Evolutionary conservation across 2,329 filamentous ascomycete species (phyloP), one percentile per base, ranked within the genome.

Genomic region (Hymenoscyphus occultus): DNA sequence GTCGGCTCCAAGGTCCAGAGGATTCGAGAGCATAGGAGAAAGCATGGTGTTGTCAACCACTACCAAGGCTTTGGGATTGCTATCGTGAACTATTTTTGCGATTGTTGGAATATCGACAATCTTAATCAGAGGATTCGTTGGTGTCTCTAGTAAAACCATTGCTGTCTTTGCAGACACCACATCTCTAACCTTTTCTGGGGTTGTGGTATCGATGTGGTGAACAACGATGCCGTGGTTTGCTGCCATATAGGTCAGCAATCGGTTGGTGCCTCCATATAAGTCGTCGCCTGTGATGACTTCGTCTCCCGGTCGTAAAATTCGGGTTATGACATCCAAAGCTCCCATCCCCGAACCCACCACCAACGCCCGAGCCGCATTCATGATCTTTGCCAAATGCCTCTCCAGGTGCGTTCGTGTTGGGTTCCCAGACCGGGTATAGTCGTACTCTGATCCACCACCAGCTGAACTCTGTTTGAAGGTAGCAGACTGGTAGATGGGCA

Each of bases 1-100:
- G 74, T 99, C 95, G 16, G 94, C 93, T 64, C 96, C 95, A 35
- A 98, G 84, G 67, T 98, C 94, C 19, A 99, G 86, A 5, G 95
- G 95, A 79, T 97, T 98, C 74, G 89, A 89, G 7, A 99, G 87
- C 82, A 97, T 89, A 12, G 95, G 95, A 1, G 93, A 97, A 70
- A 99, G 88, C 95, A 99, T 99, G 65, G 95, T 99, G 81, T 99
- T 99, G 79, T 99, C 95, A 32, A 98, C 95, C 1, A 93, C 88
- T 16, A 99, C 93, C 51, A 98, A 81, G 32, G 92, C 90, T 68
- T 86, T 86, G 7, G 89, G 82, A 77, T 95, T 97, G 60, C 85
- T 86, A 45, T 89, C 86, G 77, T 98, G 95, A 0, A 90, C 86
- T 22, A 89, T 80, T 48, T 84, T 82, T 14, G 95, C 87, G 71